These are phyloP conservation scores for Dothistroma septosporum DNA, from an alignment of 2,329 filamentous ascomycete genomes.

Conservation along the genomic window DNA sequence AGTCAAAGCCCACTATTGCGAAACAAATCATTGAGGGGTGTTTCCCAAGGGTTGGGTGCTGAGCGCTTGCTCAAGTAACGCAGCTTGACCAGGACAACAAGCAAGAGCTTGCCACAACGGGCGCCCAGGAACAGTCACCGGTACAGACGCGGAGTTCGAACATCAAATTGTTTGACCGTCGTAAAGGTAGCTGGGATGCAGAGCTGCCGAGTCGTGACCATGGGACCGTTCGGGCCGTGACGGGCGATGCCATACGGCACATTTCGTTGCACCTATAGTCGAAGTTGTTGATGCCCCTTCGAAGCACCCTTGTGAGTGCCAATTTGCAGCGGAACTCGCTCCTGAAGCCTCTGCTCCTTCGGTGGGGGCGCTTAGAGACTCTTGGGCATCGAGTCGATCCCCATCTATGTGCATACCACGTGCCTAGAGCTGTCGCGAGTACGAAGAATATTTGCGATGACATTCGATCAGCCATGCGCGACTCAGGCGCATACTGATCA, in stretches of 20 bases:
- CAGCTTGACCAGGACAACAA: neutral
- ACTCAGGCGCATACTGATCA: neutral
- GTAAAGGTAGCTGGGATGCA: neutral
- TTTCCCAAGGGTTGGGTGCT: neutral
- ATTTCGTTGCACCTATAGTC: neutral
- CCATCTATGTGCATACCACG: neutral
- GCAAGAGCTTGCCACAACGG: neutral
- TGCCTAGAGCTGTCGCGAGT: neutral
- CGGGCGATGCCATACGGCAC: neutral
- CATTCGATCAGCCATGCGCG: neutral
- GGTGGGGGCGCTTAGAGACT: neutral
- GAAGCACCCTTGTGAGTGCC: neutral
- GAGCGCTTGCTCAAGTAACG: neutral
- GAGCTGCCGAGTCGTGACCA: neutral
- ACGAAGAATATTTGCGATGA: neutral
- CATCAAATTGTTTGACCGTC: neutral
- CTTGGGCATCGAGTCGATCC: neutral
- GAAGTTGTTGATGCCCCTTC: neutral
- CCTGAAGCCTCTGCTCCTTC: neutral
- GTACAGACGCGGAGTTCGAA: too few relatives aligned
- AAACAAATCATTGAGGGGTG: neutral
- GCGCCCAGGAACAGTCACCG: too few relatives aligned
- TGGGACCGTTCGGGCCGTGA: neutral
- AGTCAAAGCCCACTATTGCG: neutral
- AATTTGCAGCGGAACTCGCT: neutral